Evolutionary conservation across 768 basidiomycete genomes (phyloP), one percentile per base, ranked within the genome.

Genomic region (Russula abietina): DNA sequence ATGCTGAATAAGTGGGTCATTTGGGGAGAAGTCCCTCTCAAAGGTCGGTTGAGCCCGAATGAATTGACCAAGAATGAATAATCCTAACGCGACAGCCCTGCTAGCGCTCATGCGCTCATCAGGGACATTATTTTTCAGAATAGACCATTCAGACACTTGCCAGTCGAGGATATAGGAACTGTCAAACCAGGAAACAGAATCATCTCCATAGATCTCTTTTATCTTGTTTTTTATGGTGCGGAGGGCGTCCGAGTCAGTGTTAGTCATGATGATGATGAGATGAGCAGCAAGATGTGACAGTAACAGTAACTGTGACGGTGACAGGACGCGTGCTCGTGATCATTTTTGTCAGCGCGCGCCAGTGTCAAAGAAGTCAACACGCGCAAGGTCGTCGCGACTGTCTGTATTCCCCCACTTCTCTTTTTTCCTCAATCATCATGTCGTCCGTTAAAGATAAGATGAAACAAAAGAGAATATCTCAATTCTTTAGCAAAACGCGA

Each of bases 101-200:
- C 61, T 54, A 30, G 70, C 52, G 45, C 12, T 46, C 39, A 50
- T 64, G 70, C 52, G 45, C 12, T 46, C 39, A 50, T 64, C 38
- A 55, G 22, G 43, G 49, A 14, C 4, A 46, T 46, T 11, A 5
- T 46, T 46, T 51, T 54, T 33, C n/a, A 24, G 10, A 24, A 30
- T 11, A 36, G 26, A 46, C 11, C n/a, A 26, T 28, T 9, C 49
- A 9, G 36, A 26, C 7, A 50, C 69, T 67, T 68, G 81, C 85
- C 86, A 87, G 69, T 87, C 86, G 6, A 78, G 57, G 12, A 78
- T 26, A 68, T 85, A 86, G 12, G 80, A 76, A 46, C 68, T 58
- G 54, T 76, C 71, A 16, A 70, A 66, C 73, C 75, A 77, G 8
- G 57, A 36, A 12, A 74, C 61, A 9, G 69, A 65, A 50, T 67